Conservation (phyloP, 306 rosid species). For the Castanopsis chinensis region DNA sequence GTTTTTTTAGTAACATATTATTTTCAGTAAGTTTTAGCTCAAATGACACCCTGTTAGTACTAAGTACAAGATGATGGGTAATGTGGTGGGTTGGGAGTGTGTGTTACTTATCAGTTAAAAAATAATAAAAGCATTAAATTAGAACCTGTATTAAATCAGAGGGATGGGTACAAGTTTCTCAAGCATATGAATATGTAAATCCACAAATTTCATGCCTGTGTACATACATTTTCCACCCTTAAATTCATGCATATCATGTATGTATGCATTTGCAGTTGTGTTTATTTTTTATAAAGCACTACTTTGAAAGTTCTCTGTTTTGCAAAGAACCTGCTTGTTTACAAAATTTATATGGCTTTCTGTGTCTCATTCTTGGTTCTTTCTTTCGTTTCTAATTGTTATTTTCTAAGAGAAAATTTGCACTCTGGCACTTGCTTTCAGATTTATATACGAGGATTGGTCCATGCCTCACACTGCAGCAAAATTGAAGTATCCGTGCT, state of each 20-base stretch:
- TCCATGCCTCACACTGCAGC: constrained; percentile 90
- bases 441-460: constrained; percentile 82
- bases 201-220: background rate
- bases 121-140: background rate
- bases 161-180: background rate
- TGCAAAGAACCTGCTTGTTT: background rate
- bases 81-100: background rate
- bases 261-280: too few relatives aligned
- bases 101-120: too few relatives aligned
- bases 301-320: background rate
- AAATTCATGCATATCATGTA: too few relatives aligned
- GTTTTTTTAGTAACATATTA: too few relatives aligned
- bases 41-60: too few relatives aligned
- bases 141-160: background rate
- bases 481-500: constrained; percentile 53
- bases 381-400: background rate
- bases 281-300: too few relatives aligned
- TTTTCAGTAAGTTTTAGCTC: too few relatives aligned
- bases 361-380: background rate
- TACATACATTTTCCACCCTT: background rate
- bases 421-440: constrained; percentile 31
- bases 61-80: background rate
- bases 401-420: background rate
- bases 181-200: background rate
- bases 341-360: background rate